Percentiles rank a stretch among this genome's conserved stretches.
Conservation (phyloP, 2,329 filamentous ascomycete species). For the Alternaria novae-zelandiae region DNA sequence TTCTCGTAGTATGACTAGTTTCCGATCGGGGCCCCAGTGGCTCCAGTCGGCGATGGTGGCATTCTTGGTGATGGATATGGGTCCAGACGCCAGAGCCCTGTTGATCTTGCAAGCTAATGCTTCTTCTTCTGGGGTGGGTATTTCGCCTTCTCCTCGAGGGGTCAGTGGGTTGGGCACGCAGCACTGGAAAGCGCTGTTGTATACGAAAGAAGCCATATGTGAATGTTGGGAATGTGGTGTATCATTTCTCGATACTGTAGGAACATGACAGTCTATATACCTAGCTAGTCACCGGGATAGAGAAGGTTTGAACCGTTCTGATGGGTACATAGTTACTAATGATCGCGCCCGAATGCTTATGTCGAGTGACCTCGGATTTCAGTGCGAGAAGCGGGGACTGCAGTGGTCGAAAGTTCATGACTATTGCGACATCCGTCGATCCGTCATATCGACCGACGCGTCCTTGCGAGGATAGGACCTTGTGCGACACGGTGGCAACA, state of each 20-base stretch:
- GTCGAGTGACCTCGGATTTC: not conserved
- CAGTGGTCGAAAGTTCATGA: not conserved
- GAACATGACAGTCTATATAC: not conserved
- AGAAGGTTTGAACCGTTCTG: not conserved
- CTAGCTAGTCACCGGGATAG: not conserved
- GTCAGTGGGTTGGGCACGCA: not conserved
- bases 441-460: not conserved
- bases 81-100: not conserved
- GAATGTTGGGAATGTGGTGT: not conserved
- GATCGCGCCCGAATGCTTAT: not conserved
- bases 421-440: not conserved
- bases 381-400: not conserved
- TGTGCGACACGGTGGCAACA: not conserved
- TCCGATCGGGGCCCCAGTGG: not conserved
- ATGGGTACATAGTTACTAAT: not conserved
- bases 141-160: not conserved
- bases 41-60: not conserved
- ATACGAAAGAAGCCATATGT: not conserved
- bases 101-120: not conserved
- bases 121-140: not conserved
- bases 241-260: accelerated
- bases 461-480: not conserved
- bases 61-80: not conserved
- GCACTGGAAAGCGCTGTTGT: not conserved
- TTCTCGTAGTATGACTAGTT: not conserved